Conservation (phyloP, 768 basidiomycete species). For the Favolaschia claudopus region DNA sequence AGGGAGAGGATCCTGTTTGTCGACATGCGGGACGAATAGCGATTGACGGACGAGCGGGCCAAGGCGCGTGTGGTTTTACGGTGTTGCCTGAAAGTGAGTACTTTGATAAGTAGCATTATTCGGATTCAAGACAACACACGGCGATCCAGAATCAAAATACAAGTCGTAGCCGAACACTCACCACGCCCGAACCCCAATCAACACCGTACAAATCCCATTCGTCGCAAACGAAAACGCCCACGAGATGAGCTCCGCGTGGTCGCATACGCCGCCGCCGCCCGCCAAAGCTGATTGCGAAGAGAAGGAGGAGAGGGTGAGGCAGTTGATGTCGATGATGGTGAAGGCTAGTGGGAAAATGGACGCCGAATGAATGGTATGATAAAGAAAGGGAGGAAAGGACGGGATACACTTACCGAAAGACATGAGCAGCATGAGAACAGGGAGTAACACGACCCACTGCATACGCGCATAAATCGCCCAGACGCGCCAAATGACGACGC, state of each 20-base stretch:
- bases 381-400: background rate
- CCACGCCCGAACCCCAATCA: conserved; percentile 23
- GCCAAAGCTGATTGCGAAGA: conserved; percentile 2
- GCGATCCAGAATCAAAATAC: too few relatives aligned
- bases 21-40: background rate
- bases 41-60: background rate
- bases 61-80: conserved; percentile 2
- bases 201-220: conserved; percentile 15
- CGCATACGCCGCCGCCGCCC: conserved; percentile 1
- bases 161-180: background rate
- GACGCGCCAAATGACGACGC: conserved; percentile 21
- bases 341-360: too few relatives aligned
- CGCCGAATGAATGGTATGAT: too few relatives aligned
- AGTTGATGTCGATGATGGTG: conserved; percentile 14
- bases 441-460: conserved; percentile 4
- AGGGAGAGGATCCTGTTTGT: conserved; percentile 13
- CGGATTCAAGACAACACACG: too few relatives aligned
- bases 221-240: conserved; percentile 26
- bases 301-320: conserved; percentile 2
- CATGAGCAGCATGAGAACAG: conserved; percentile 10
- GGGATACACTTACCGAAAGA: conserved; percentile 10
- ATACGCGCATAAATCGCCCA: conserved; percentile 13
- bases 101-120: too few relatives aligned
- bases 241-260: conserved; percentile 13
- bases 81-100: background rate